Percentiles rank a stretch among this genome's conserved stretches.
These are phyloP conservation scores for Trichoderma koningiopsis DNA, from an alignment of 2,329 filamentous ascomycete genomes.

Conservation along the genomic window DNA sequence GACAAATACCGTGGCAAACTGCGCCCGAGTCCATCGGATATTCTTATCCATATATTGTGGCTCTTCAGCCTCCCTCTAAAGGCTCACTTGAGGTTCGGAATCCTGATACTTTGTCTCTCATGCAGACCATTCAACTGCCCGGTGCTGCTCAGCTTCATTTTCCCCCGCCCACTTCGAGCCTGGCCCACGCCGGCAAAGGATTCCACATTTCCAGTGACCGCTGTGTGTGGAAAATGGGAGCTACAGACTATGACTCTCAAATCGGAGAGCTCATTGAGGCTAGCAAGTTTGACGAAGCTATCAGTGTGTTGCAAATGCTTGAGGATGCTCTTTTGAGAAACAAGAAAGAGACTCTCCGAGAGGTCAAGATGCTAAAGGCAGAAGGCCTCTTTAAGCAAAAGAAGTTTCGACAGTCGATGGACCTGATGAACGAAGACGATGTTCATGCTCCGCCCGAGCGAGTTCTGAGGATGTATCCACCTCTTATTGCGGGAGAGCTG, in stretches of 20 bases:
- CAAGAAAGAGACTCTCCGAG: constrained; percentile 77
- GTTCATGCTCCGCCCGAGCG: constrained; percentile 87
- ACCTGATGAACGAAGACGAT: constrained; percentile 81
- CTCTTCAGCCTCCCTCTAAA: constrained; percentile 79
- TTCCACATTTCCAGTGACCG: constrained; percentile 93
- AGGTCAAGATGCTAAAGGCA: constrained; percentile 90
- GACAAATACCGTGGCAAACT: constrained; percentile 87
- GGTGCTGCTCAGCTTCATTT: constrained; percentile 86
- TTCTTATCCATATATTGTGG: constrained; percentile 93
- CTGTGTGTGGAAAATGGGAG: constrained; percentile 93
- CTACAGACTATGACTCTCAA: constrained; percentile 87
- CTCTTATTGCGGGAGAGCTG: constrained; percentile 78
- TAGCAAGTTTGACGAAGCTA: constrained; percentile 82
- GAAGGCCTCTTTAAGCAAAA: constrained; percentile 79
- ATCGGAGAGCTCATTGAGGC: constrained; percentile 77
- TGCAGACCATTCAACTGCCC: constrained; percentile 82
- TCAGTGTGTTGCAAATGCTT: constrained; percentile 84
- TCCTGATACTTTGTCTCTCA: constrained; percentile 83
- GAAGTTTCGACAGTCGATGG: constrained; percentile 83
- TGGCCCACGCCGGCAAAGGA: constrained; percentile 95
- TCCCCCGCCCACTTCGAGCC: constrained; percentile 85
- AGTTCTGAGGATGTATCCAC: constrained; percentile 83
- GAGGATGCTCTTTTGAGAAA: constrained; percentile 87
- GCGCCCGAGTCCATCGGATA: constrained; percentile 92
- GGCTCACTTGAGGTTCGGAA: constrained; percentile 89